phyloP scores from a whole-genome alignment of 495 filamentous ascomycete genomes.

The Penicillium turbatum region DNA sequence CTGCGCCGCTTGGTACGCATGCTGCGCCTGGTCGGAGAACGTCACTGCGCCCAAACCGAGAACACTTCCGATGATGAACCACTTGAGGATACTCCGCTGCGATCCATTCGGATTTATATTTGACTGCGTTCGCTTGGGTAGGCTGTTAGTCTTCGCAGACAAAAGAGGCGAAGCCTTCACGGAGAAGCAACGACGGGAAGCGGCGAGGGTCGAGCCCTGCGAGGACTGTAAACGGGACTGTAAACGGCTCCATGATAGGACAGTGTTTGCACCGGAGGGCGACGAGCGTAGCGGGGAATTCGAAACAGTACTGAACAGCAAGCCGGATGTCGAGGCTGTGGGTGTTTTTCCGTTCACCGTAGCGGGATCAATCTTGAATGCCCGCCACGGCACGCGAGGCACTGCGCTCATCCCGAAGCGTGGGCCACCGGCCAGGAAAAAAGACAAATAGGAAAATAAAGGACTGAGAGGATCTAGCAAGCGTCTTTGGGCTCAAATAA shows the following conservation, averaged over 20 bases:
- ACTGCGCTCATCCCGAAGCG: conserved; percentile 38
- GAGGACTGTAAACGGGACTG: not conserved
- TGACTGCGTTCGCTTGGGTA: conserved; percentile 7
- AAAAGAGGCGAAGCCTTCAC: conserved; percentile 17
- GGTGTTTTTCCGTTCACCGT: conserved; percentile 23
- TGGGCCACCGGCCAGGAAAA: conserved; percentile 1
- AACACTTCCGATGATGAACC: conserved; percentile 50
- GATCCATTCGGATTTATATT: conserved; percentile 17
- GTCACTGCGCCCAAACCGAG: conserved; percentile 56
- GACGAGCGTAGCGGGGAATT: conserved; percentile 3
- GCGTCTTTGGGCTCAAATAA: conserved; percentile 13
- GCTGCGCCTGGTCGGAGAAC: conserved; percentile 67
- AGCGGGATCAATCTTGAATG: conserved; percentile 32
- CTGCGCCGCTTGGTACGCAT: conserved; percentile 67
- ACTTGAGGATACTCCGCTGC: conserved; percentile 34
- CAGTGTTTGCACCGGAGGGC: not conserved
- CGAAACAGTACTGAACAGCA: conserved; percentile 7
- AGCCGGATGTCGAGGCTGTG: conserved; percentile 19
- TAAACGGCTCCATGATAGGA: not conserved
- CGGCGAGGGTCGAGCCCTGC: not conserved
- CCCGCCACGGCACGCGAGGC: conserved; percentile 38
- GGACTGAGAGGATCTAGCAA: not conserved
- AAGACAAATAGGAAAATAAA: not conserved
- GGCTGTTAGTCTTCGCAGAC: conserved; percentile 9
- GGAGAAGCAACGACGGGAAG: conserved; percentile 14